Conservation (phyloP, 805 yeast genomes). For the Ogataea nitratoaversa region DNA sequence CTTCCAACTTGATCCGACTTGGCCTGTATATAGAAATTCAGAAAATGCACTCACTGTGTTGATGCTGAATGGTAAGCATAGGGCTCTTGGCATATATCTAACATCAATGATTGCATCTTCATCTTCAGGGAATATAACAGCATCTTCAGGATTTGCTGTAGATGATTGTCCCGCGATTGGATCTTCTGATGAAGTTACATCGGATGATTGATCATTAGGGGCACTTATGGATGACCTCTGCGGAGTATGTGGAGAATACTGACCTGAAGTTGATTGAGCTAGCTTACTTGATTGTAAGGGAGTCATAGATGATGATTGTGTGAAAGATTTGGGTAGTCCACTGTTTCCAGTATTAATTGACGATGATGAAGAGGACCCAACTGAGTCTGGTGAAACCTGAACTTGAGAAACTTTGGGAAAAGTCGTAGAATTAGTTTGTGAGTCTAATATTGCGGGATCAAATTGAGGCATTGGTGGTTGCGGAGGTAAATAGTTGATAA, state of each 20-base stretch:
- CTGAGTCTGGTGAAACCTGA: neutral
- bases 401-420: slow-evolving; percentile 1
- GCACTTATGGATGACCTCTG: slow-evolving; percentile 47
- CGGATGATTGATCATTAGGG: slow-evolving; percentile 1
- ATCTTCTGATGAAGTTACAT: neutral
- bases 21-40: slow-evolving; percentile 76
- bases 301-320: slow-evolving; percentile 3
- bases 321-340: neutral
- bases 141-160: slow-evolving; percentile 3
- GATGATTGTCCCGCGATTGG: neutral
- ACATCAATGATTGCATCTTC: slow-evolving; percentile 43
- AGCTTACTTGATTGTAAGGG: slow-evolving; percentile 4
- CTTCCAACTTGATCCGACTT: slow-evolving; percentile 72
- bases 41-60: slow-evolving; percentile 59
- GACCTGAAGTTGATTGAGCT: neutral
- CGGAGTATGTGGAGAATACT: slow-evolving; percentile 22
- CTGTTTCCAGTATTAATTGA: neutral
- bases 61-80: slow-evolving; percentile 66
- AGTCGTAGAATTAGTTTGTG: neutral
- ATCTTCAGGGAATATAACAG: slow-evolving; percentile 12
- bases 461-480: slow-evolving; percentile 53
- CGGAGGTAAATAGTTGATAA: slow-evolving; percentile 42
- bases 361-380: neutral
- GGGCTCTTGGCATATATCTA: slow-evolving; percentile 58
- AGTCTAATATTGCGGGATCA: slow-evolving; percentile 11